A percentile compares a stretch with the other conserved stretches of the same genome.
Conservation (phyloP, 495 filamentous ascomycete species). For the Hyaloscypha variabilis region DNA sequence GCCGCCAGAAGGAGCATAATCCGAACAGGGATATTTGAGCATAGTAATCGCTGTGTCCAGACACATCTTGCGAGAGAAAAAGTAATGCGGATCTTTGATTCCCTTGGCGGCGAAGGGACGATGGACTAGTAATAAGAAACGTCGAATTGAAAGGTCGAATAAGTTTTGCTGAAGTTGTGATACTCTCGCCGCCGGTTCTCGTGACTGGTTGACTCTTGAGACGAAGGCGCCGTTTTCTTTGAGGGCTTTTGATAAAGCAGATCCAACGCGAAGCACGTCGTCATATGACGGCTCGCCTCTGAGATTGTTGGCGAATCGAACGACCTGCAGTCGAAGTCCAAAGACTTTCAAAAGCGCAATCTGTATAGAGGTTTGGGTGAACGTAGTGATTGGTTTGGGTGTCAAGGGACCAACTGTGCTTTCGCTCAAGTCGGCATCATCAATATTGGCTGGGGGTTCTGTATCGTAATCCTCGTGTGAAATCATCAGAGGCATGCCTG, state of each 20-base stretch:
- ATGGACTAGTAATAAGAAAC: slow-evolving; percentile 58
- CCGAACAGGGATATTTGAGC: slow-evolving; percentile 31
- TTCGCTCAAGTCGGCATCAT: slow-evolving; percentile 44
- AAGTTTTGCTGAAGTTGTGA: slow-evolving; percentile 34
- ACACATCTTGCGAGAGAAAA: slow-evolving; percentile 48
- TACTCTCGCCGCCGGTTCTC: background rate
- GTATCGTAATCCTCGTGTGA: slow-evolving; percentile 60
- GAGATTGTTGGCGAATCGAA: slow-evolving; percentile 51
- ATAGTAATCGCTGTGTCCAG: slow-evolving; percentile 48
- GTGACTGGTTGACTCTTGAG: background rate
- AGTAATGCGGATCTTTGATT: slow-evolving; percentile 43
- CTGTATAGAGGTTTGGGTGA: slow-evolving; percentile 57
- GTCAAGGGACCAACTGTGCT: background rate
- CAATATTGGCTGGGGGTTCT: slow-evolving; percentile 53
- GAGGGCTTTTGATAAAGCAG: slow-evolving; percentile 41
- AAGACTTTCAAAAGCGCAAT: slow-evolving; percentile 50
- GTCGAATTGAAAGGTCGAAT: slow-evolving; percentile 45
- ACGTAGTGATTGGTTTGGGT: slow-evolving; percentile 29
- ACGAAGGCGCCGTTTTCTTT: slow-evolving; percentile 34
- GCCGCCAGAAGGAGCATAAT: background rate
- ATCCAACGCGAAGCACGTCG: slow-evolving; percentile 49
- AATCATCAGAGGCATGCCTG: slow-evolving; percentile 60
- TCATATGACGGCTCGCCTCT: slow-evolving; percentile 52
- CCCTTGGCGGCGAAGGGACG: slow-evolving; percentile 39
- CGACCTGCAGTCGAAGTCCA: slow-evolving; percentile 49